These are phyloP conservation scores for Aspergillus novofumigatus DNA, from an alignment of 2,329 filamentous ascomycete species.

Conservation along the genomic window DNA sequence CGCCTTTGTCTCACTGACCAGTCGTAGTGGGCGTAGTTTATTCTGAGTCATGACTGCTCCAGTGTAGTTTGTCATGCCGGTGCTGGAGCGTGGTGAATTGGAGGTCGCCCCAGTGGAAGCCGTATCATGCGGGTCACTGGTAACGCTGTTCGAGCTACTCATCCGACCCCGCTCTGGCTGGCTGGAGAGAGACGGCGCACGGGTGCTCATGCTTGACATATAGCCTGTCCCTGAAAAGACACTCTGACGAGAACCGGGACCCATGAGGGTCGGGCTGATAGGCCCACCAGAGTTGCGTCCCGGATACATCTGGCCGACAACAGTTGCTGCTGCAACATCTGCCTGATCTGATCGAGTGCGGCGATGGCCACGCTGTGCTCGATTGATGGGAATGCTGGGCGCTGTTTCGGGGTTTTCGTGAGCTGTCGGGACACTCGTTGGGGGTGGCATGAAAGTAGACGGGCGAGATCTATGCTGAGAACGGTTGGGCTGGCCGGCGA, in stretches of 20 bases:
- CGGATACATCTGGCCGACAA: slow-evolving; percentile 88
- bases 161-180: slow-evolving; percentile 46
- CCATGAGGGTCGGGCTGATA: slow-evolving; percentile 50
- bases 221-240: slow-evolving; percentile 42
- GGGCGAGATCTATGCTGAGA: slow-evolving; percentile 45
- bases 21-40: slow-evolving; percentile 77
- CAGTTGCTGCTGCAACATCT: slow-evolving; percentile 55
- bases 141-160: slow-evolving; percentile 64
- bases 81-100: slow-evolving; percentile 60
- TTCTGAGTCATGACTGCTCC: slow-evolving; percentile 59
- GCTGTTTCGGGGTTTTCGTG: slow-evolving; percentile 47
- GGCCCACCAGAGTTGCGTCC: slow-evolving; percentile 53
- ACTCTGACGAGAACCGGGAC: slow-evolving; percentile 38
- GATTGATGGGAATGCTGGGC: slow-evolving; percentile 45
- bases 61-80: slow-evolving; percentile 65
- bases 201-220: slow-evolving; percentile 52
- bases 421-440: slow-evolving; percentile 30
- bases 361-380: slow-evolving; percentile 43
- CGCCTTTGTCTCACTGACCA: slow-evolving; percentile 56
- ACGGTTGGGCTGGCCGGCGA: slow-evolving; percentile 40
- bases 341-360: slow-evolving; percentile 48
- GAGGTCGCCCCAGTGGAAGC: slow-evolving; percentile 45
- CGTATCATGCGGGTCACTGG: slow-evolving; percentile 46
- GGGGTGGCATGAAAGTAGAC: slow-evolving; percentile 40
- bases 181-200: slow-evolving; percentile 50